Conservation (phyloP, 768 basidiomycete genomes). For the Tulasnella sp. region DNA sequence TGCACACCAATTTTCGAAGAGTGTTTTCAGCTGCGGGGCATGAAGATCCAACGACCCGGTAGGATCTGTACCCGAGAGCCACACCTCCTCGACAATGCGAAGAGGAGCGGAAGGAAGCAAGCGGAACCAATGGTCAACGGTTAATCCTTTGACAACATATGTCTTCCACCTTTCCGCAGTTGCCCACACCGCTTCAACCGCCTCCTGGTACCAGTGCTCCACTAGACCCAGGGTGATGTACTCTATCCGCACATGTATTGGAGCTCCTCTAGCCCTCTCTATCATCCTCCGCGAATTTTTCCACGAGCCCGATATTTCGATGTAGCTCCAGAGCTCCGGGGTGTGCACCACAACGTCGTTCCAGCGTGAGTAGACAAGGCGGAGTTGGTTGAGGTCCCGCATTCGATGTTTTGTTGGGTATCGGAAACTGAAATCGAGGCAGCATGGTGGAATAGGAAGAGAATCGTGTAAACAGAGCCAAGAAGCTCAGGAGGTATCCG, state of each 20-base stretch:
- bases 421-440: too few species aligned
- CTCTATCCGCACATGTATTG: not conserved
- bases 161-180: not conserved
- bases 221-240: not conserved
- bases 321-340: not conserved
- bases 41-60: not conserved
- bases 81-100: not conserved
- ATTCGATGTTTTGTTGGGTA: too few species aligned
- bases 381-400: not conserved
- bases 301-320: not conserved
- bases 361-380: not conserved
- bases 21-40: not conserved
- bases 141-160: not conserved
- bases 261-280: not conserved
- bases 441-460: not conserved
- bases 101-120: not conserved
- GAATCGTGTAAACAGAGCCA: not conserved
- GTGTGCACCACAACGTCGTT: not conserved
- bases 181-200: not conserved
- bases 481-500: not conserved
- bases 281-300: not conserved
- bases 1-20: not conserved
- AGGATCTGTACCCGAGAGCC: not conserved
- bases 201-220: not conserved
- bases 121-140: not conserved